Evolutionary conservation across 768 basidiomycete genomes (phyloP), one percentile per base, ranked within the genome.

Genomic region (Lepiota brunneoincarnata): DNA sequence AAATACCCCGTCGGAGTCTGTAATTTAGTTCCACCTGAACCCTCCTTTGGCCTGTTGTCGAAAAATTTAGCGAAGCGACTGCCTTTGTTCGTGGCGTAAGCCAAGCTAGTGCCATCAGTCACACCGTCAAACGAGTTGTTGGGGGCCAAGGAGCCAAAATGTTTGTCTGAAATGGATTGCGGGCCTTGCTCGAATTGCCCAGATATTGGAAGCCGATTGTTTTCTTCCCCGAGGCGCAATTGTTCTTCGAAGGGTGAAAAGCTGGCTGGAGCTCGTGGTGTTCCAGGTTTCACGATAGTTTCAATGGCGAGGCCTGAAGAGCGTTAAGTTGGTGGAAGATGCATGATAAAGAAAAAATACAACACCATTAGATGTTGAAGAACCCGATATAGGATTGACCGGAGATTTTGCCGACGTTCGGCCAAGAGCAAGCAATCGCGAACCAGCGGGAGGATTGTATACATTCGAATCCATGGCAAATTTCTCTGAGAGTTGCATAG

Each of bases 51-150:
- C 67, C 89, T 91, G n/a, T 79, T 79, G 60, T 92, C 90, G 58
- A 92, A 93, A 68, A 91, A 91, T 65, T 91, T 93, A 28, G 89
- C 91, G 66, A 92, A 88, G 35, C 91, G 84, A 64, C 90, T 92
- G 37, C 90, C 90, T 67, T 86, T 90, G 21, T 75, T 76, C 28
- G 75, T 71, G 12, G 81, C 74, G 63, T 80, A 73, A 28, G 78
- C 75, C 14, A 34, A 23, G 12, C 45, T 31, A n/a, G 34, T 47
- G 24, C 15, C 35, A 20, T 54, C 53, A 14, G 11, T 10, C 2
- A 31, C 31, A 10, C 7, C 31, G 7, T 54, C 53, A 20, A 34
- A 41, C 15, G 35, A 18, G 17, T 42, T 39, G 14, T 6, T 20
- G 5, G 43, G 54, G n/a, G 40, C 38, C 21, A 49, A 14, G 21